Base-by-base conservation (phyloP, 2,329 filamentous ascomycete species). In the Verticillium dahliae region DNA sequence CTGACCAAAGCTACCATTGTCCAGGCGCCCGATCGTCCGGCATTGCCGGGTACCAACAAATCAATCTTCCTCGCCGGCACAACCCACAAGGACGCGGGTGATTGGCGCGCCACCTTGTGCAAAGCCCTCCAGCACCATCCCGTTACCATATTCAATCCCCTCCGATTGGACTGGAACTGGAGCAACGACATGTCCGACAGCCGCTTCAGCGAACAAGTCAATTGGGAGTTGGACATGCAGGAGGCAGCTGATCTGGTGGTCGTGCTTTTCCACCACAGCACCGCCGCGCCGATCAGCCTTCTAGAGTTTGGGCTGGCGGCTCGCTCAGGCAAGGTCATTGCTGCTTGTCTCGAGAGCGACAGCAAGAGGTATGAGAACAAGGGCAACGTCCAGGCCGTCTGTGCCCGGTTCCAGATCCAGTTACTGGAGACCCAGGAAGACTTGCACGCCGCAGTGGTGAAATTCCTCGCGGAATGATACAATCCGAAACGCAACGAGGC, bases 341-440 rank as follows among this genome's bases (percentile, higher is more conserved):
- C 87, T 0, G 80, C 81, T 52, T 85, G 81, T 57, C 18, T 22
- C 4, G n/a, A 22, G 18, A 9, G 45, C n/a, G 85, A 81, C 56
- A 75, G 78, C 1, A 69, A 75, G 31, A 77, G 76, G 0, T 89
- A 84, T 66, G 78, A 72, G 72, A 86, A 86, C 69, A 76, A 76
- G n/a, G 86, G 84, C 0, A 87, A 89, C 65, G 83, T 90, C 37
- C 75, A 84, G 67, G 73, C 85, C 14, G 78, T 86, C 10, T 88
- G 85, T 63, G 69, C 74, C 62, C 75, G 75, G 60, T 81, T 80
- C 63, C 75, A 71, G 0, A 70, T 86, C 6, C 72, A 76, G 41
- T 69, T 82, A 61, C 71, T 82, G 35, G 73, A 77, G 15, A 76
- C 67, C 2, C 72, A 80, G 31, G 73, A 73, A 4, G 75, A 76